A percentile compares a stretch with the other conserved stretches of the same genome.
Evolutionary conservation across 495 filamentous ascomycete species (phyloP).

Genomic region (Podospora conica): DNA sequence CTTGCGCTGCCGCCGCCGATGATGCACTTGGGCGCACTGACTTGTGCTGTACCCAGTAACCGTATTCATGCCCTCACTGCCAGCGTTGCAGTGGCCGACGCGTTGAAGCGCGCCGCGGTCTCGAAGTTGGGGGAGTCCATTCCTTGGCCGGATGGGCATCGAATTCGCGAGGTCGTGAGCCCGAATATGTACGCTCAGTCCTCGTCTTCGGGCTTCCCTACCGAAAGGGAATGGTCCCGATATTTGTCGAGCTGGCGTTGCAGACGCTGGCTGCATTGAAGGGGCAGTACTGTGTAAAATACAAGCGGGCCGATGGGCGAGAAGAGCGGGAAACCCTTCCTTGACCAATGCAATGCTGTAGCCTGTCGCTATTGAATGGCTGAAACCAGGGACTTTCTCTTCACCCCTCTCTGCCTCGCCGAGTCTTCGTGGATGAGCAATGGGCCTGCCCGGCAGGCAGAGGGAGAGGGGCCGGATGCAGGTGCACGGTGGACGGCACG

Average conservation of each 20-base stretch:
- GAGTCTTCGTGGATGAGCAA: background rate
- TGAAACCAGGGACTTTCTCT: constrained; percentile 9
- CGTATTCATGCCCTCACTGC: background rate
- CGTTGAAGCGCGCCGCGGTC: background rate
- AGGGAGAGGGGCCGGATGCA: background rate
- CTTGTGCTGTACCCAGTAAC: background rate
- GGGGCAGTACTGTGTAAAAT: background rate
- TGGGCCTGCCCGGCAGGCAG: constrained; percentile 3
- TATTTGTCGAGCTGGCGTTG: background rate
- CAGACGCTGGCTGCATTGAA: background rate
- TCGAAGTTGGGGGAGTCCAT: background rate
- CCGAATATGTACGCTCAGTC: constrained; percentile 6
- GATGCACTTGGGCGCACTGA: constrained; percentile 4
- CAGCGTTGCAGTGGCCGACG: background rate
- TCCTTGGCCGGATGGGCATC: background rate
- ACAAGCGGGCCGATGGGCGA: constrained; percentile 1
- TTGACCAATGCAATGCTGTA: constrained; percentile 3
- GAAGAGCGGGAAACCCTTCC: background rate
- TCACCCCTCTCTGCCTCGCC: background rate
- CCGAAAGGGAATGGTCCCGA: constrained; percentile 10
- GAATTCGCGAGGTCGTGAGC: background rate
- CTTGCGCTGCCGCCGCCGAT: background rate
- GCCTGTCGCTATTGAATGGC: constrained; percentile 1
- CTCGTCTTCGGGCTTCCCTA: background rate
- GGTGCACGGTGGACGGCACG: constrained; percentile 1